Percentiles rank a stretch among this genome's conserved stretches.
phyloP scores from a whole-genome alignment of 805 yeast species.

The Starmerella stigmatis region DNA sequence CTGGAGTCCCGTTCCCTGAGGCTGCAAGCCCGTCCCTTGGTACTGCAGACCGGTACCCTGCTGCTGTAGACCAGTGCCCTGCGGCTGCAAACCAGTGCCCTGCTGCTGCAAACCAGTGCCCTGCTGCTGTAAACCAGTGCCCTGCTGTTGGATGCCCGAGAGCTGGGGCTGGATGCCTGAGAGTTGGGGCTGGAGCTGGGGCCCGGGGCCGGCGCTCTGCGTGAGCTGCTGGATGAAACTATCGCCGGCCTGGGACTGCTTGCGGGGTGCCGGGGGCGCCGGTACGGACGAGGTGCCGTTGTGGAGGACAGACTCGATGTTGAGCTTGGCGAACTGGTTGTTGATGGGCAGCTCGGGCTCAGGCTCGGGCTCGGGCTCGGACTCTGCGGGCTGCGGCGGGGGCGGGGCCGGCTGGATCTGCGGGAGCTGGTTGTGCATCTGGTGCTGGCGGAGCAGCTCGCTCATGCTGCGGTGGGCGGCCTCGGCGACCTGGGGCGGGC shows the following conservation, averaged over 20 bases:
- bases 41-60: constrained; percentile 8
- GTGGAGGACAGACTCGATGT: constrained; percentile 65
- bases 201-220: not conserved
- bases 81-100: not conserved
- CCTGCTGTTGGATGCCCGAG: constrained; percentile 4
- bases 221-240: constrained; percentile 23
- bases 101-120: not conserved
- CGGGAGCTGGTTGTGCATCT: constrained; percentile 13
- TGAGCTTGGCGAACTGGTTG: constrained; percentile 63
- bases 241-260: constrained; percentile 21
- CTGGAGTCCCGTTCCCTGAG: not conserved
- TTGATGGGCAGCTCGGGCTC: constrained; percentile 57
- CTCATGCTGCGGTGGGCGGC: constrained; percentile 34
- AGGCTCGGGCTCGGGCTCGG: constrained; percentile 21
- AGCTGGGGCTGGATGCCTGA: not conserved
- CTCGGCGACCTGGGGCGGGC: constrained; percentile 34
- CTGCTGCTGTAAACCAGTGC: not conserved
- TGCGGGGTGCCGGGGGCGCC: constrained; percentile 31
- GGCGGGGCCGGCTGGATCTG: constrained; percentile 21
- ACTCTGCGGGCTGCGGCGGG: constrained; percentile 12
- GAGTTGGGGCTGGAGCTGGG: constrained; percentile 10
- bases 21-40: constrained; percentile 7
- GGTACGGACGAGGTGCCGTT: constrained; percentile 49
- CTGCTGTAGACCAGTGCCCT: not conserved
- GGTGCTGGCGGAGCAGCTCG: constrained; percentile 30